Evolutionary conservation across 2,329 filamentous ascomycete species (phyloP).

Genomic region (Fusarium austroafricanum): DNA sequence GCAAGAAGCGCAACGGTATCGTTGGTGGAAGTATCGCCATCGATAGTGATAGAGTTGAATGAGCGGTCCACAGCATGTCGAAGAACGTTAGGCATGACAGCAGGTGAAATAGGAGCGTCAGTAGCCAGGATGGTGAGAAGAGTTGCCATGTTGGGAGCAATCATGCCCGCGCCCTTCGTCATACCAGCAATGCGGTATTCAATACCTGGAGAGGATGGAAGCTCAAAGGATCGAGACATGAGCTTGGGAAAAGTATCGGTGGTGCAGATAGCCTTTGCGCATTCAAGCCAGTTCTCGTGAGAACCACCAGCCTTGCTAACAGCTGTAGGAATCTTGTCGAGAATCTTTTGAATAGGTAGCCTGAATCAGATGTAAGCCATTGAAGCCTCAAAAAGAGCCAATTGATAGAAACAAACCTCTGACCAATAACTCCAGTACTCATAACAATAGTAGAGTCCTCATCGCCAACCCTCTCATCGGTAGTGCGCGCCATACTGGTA

Average conservation of each 20-base stretch:
- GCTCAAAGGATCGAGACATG: constrained; percentile 82
- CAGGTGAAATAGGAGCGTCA: constrained; percentile 81
- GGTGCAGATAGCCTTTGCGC: constrained; percentile 94
- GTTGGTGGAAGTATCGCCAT: constrained; percentile 97
- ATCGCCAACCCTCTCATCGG: constrained; percentile 71
- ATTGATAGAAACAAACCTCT: constrained; percentile 67
- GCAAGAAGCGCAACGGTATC: constrained; percentile 95
- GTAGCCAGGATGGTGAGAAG: constrained; percentile 92
- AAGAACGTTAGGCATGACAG: constrained; percentile 76
- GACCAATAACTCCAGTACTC: constrained; percentile 98
- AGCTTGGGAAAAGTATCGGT: constrained; percentile 99
- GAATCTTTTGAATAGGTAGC: constrained; percentile 91
- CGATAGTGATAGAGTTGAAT: constrained; percentile 97
- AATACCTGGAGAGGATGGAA: constrained; percentile 80
- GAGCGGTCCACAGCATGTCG: constrained; percentile 81
- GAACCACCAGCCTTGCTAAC: constrained; percentile 76
- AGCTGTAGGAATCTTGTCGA: constrained; percentile 82
- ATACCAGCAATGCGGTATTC: constrained; percentile 91
- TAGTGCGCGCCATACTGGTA: constrained; percentile 80
- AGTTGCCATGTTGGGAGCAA: constrained; percentile 99
- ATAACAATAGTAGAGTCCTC: constrained; percentile 84
- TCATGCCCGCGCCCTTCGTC: constrained; percentile 99
- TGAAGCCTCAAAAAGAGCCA: constrained; percentile 5
- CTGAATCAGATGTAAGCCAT: constrained; percentile 54
- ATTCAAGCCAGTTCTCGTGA: constrained; percentile 87